A percentile compares a stretch with the other conserved stretches of the same genome.
Evolutionary conservation across 306 rosid species (phyloP).

Genomic region (Erythrophleum fordii): DNA sequence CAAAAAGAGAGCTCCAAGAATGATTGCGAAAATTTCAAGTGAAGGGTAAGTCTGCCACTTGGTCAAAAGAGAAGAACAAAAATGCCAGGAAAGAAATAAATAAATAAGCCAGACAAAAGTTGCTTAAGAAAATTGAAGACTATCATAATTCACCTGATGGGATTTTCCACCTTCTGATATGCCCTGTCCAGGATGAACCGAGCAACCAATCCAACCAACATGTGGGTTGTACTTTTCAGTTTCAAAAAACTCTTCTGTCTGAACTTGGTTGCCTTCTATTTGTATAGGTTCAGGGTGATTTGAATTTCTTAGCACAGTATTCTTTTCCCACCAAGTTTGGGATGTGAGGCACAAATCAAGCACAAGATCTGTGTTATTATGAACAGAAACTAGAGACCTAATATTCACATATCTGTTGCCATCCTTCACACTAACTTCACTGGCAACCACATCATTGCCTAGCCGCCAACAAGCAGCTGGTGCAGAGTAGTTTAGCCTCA

Average conservation of each 20-base stretch:
- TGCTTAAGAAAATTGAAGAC: conserved; percentile 28
- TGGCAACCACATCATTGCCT: conserved; percentile 90
- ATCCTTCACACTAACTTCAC: conserved; percentile 87
- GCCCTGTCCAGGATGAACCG: conserved; percentile 46
- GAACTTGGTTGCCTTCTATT: conserved; percentile 48
- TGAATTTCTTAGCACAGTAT: conserved; percentile 39
- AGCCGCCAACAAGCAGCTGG: conserved; percentile 99
- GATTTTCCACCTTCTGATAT: conserved; percentile 56
- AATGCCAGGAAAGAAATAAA: background rate
- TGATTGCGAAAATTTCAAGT: conserved; percentile 12
- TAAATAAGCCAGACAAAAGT: conserved; percentile 18
- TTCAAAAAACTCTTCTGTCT: conserved; percentile 70
- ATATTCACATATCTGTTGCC: conserved; percentile 87
- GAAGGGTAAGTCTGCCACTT: background rate
- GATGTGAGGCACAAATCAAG: conserved; percentile 79
- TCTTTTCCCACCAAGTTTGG: conserved; percentile 40
- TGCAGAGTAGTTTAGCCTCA: conserved; percentile 93
- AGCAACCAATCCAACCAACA: conserved; percentile 69
- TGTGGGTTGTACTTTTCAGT: conserved; percentile 68
- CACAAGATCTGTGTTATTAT: conserved; percentile 69
- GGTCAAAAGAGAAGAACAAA: background rate
- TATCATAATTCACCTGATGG: conserved; percentile 51
- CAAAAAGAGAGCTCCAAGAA: background rate
- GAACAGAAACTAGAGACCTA: conserved; percentile 88
- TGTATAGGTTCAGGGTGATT: conserved; percentile 47